Percentiles rank a stretch among this genome's conserved stretches.
Conservation (phyloP, 192 early-diverging fungal genomes). For the Funneliformis mosseae region DNA sequence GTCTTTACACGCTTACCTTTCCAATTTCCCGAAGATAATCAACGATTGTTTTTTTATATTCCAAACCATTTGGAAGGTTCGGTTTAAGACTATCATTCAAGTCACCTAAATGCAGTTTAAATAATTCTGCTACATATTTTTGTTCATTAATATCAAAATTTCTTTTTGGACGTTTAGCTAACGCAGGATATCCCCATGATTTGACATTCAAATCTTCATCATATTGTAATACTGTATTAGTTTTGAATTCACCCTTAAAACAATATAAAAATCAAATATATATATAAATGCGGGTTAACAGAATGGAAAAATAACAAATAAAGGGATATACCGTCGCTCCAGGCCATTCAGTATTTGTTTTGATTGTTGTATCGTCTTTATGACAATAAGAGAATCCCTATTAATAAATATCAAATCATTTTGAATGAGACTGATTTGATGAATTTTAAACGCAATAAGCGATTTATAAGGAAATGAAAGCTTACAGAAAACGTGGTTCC, state of each 20-base stretch:
- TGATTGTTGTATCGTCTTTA: too few relatives aligned
- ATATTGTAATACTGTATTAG: neutral
- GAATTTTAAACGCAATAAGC: too few relatives aligned
- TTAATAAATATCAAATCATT: neutral
- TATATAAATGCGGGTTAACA: too few relatives aligned
- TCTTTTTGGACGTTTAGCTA: neutral
- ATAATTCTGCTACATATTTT: neutral
- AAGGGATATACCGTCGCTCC: too few relatives aligned
- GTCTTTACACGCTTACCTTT: neutral
- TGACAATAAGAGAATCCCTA: neutral
- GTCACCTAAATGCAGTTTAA: slow-evolving; percentile 7
- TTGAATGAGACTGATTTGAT: neutral
- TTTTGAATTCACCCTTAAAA: neutral
- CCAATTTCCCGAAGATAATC: slow-evolving; percentile 12
- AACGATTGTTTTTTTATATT: neutral
- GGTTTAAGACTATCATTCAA: slow-evolving; percentile 30
- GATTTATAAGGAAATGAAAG: neutral
- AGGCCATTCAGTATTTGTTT: too few relatives aligned
- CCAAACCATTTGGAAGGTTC: neutral
- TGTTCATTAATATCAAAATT: too few relatives aligned
- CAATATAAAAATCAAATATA: neutral
- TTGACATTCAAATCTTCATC: neutral
- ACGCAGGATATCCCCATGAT: neutral
- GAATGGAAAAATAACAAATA: too few relatives aligned
- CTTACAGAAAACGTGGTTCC: slow-evolving; percentile 6